phyloP scores from a whole-genome alignment of 768 basidiomycete species.

The Lentinula boryana region DNA sequence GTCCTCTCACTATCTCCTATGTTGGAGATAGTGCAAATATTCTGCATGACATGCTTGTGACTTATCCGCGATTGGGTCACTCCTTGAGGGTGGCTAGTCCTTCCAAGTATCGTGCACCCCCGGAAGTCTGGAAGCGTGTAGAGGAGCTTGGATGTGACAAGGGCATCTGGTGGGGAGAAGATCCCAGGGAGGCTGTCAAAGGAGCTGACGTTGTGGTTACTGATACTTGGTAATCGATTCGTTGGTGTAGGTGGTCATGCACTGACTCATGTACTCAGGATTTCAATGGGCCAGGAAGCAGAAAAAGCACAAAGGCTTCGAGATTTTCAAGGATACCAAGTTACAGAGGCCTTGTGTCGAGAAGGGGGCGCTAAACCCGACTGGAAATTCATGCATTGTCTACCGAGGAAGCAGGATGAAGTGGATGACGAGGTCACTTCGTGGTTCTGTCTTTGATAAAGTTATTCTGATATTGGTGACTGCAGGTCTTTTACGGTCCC shows the following conservation, averaged over 20 bases:
- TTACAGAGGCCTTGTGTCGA: conserved; percentile 82
- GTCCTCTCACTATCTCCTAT: conserved; percentile 85
- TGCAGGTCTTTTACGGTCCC: conserved; percentile 86
- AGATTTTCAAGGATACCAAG: conserved; percentile 90
- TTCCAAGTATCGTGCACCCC: conserved; percentile 57
- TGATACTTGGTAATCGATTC: conserved; percentile 80
- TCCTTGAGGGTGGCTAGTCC: conserved; percentile 82
- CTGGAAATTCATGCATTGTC: conserved; percentile 96
- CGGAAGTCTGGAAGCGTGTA: conserved; percentile 77
- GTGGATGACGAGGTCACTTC: conserved; percentile 86
- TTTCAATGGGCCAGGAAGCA: conserved; percentile 98
- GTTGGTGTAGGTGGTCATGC: not conserved
- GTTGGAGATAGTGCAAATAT: conserved; percentile 95
- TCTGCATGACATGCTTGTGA: conserved; percentile 95
- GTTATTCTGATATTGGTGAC: not conserved
- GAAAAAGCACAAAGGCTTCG: conserved; percentile 82
- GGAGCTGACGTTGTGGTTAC: conserved; percentile 95
- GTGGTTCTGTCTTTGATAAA: not conserved
- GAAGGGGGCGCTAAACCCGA: conserved; percentile 77
- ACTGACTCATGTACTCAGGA: conserved; percentile 44
- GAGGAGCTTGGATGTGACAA: conserved; percentile 69
- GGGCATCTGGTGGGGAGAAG: conserved; percentile 64
- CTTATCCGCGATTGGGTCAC: conserved; percentile 88
- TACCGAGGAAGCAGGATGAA: conserved; percentile 89
- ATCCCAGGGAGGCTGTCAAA: conserved; percentile 82